A percentile compares a stretch with the other conserved stretches of the same genome.
These are phyloP conservation scores for Penicillium digitatum DNA, from an alignment of 2,329 filamentous ascomycete genomes.

Conservation along the genomic window DNA sequence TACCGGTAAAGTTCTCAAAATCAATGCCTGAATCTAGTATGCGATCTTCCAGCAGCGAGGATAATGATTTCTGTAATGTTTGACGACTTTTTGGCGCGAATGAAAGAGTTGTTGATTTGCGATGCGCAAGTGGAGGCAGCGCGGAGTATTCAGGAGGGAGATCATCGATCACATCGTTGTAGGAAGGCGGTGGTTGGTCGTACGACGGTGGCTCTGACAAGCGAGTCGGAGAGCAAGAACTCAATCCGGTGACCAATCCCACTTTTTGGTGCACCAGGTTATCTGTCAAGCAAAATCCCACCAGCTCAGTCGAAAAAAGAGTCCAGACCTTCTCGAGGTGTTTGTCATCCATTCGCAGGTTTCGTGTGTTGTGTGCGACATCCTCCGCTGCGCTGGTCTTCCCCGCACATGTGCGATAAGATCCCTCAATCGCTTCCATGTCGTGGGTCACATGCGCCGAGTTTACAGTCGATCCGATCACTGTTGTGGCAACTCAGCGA, in stretches of 20 bases:
- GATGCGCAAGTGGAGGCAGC: constrained; percentile 28
- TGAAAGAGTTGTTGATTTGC: constrained; percentile 12
- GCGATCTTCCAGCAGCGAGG: constrained; percentile 9
- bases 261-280: background rate
- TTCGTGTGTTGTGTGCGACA: background rate
- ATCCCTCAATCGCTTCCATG: constrained; percentile 16
- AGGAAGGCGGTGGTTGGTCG: constrained; percentile 30
- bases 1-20: constrained; percentile 22
- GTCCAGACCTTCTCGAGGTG: constrained; percentile 14
- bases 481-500: constrained; percentile 12
- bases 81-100: constrained; percentile 6
- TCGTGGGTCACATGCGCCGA: constrained; percentile 11
- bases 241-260: constrained; percentile 5
- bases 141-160: constrained; percentile 34
- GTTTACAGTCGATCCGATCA: constrained; percentile 5
- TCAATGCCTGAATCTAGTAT: constrained; percentile 20
- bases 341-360: constrained; percentile 5
- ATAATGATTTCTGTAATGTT: constrained; percentile 5
- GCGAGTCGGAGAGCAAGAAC: constrained; percentile 4
- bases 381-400: background rate
- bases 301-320: background rate
- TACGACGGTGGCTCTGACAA: constrained; percentile 18
- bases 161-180: constrained; percentile 32
- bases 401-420: constrained; percentile 2
- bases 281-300: background rate